These are phyloP conservation scores for Cordia subcordata DNA, from an alignment of 257 asterid genomes.

Conservation along the genomic window DNA sequence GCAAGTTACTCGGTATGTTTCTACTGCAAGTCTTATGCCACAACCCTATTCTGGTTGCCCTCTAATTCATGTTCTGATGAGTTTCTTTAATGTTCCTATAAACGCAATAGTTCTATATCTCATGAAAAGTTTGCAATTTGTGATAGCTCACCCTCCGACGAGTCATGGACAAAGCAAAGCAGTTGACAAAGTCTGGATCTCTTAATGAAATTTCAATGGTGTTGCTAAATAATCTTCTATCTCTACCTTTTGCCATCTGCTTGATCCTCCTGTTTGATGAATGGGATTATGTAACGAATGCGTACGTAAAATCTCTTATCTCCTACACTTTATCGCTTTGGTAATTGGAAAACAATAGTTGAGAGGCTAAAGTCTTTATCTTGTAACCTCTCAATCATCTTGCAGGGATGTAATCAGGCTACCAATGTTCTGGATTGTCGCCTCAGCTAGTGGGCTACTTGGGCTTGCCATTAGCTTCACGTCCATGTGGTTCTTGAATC, in stretches of 20 bases:
- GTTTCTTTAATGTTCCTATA: not conserved
- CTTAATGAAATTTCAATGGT: conserved; percentile 52
- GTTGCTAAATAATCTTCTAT: conserved; percentile 38
- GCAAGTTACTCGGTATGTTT: conserved; percentile 48
- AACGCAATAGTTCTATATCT: not conserved
- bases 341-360: not conserved
- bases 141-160: conserved; percentile 42
- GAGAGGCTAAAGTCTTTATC: not conserved
- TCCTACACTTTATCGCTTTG: not conserved
- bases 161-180: conserved; percentile 53
- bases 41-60: not conserved
- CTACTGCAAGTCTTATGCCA: not conserved
- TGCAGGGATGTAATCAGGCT: conserved; percentile 32
- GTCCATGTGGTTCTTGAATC: conserved; percentile 48
- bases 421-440: conserved; percentile 46
- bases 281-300: conserved; percentile 35
- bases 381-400: conserved; percentile 1
- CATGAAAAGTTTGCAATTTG: conserved; percentile 7
- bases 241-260: conserved; percentile 43
- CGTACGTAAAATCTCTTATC: conserved; percentile 18
- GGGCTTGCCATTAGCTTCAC: conserved; percentile 52
- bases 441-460: conserved; percentile 47
- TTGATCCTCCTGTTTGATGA: conserved; percentile 39
- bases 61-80: not conserved
- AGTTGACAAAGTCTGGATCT: conserved; percentile 42